A percentile compares a stretch with the other conserved stretches of the same genome.
These are phyloP conservation scores for Lagenidium giganteum DNA, from an alignment of 352 stramenopile species.

Conservation along the genomic window DNA sequence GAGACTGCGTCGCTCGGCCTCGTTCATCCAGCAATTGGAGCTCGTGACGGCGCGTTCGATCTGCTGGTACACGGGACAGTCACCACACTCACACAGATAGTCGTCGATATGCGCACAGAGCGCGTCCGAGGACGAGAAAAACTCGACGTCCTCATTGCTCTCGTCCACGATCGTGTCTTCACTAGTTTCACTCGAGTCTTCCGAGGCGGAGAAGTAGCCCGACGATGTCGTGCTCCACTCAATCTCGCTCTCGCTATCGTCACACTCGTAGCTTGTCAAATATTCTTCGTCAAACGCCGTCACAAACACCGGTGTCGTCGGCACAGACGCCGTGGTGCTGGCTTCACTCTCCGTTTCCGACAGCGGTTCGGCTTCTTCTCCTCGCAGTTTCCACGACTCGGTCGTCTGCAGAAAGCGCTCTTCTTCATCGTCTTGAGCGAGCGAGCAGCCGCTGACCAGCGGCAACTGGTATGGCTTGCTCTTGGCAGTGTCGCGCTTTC, in stretches of 20 bases:
- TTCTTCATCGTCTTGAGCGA: conserved; percentile 10
- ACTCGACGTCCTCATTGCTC: conserved; percentile 5
- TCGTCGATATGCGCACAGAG: conserved; percentile 9
- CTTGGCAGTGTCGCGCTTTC: conserved; percentile 12
- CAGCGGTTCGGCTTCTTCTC: conserved; percentile 10
- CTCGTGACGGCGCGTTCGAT: conserved; percentile 23
- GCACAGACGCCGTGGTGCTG: conserved; percentile 2
- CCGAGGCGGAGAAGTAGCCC: conserved; percentile 20
- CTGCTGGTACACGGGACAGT: conserved; percentile 16
- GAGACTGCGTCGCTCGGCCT: conserved; percentile 19
- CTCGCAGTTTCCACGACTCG: neutral
- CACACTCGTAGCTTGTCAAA: neutral
- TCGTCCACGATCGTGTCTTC: neutral
- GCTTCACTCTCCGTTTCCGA: conserved; percentile 25
- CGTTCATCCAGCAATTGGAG: conserved; percentile 32
- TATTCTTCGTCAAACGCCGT: conserved; percentile 13
- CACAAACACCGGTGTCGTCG: conserved; percentile 3
- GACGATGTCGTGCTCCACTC: conserved; percentile 19
- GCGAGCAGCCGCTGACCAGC: conserved; percentile 13
- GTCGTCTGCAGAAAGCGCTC: conserved; percentile 1
- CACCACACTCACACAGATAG: conserved; percentile 18
- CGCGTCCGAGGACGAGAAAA: conserved; percentile 7
- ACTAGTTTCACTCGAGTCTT: conserved; percentile 4
- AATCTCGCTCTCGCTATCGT: conserved; percentile 15
- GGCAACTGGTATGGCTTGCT: conserved; percentile 19